Evolutionary conservation across 441 rosid genomes (phyloP).

Genomic region (Erodium trifolium): DNA sequence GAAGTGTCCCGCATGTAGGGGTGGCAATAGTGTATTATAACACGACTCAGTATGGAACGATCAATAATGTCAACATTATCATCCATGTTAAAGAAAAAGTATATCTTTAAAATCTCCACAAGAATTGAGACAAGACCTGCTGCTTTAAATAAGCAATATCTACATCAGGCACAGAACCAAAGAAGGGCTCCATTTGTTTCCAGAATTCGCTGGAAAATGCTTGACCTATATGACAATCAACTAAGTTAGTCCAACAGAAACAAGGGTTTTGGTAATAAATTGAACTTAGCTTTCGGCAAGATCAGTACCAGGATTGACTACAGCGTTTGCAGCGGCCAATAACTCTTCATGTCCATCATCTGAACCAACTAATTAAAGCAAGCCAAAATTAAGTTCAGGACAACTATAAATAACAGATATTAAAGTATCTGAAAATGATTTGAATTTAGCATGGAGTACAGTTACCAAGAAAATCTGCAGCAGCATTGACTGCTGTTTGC

Average conservation of each 20-base stretch:
- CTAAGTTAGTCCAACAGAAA: constrained; percentile 21
- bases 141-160: constrained; percentile 59
- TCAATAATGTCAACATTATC: too few relatives aligned
- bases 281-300: constrained; percentile 13
- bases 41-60: too few relatives aligned
- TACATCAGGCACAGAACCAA: constrained; percentile 62
- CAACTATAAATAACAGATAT: constrained; percentile 6
- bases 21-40: too few relatives aligned
- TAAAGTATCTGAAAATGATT: constrained; percentile 9
- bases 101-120: neutral
- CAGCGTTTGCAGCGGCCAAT: constrained; percentile 83
- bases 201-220: constrained; percentile 55
- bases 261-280: constrained; percentile 9
- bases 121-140: constrained; percentile 37
- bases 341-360: constrained; percentile 91
- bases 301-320: constrained; percentile 47
- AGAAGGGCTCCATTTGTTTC: constrained; percentile 79
- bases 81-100: too few relatives aligned
- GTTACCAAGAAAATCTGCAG: constrained; percentile 85
- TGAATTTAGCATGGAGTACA: constrained; percentile 20
- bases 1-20: too few relatives aligned
- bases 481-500: constrained; percentile 45
- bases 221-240: constrained; percentile 46
- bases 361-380: constrained; percentile 52
- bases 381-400: constrained; percentile 23